Evolutionary conservation across 257 asterid genomes (phyloP).

Genomic region (Ilex aquifolium): DNA sequence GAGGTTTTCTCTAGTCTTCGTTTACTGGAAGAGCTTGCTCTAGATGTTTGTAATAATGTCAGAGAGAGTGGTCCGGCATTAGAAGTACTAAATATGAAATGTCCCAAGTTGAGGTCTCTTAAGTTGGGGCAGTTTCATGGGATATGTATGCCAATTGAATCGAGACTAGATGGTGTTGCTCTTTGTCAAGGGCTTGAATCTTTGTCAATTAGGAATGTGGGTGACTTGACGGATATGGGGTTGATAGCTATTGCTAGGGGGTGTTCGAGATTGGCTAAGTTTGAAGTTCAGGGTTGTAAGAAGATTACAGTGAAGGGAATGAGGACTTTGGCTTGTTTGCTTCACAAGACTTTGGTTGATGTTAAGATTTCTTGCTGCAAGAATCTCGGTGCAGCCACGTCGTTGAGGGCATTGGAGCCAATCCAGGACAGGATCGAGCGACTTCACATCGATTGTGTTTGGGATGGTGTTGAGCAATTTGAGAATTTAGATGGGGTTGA

Average conservation of each 20-base stretch:
- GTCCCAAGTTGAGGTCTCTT: slow-evolving; percentile 62
- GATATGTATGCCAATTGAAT: slow-evolving; percentile 60
- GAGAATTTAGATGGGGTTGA: slow-evolving; percentile 32
- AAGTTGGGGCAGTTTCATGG: slow-evolving; percentile 82
- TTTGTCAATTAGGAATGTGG: slow-evolving; percentile 61
- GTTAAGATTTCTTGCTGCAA: slow-evolving; percentile 82
- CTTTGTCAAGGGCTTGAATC: slow-evolving; percentile 62
- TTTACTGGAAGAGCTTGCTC: slow-evolving; percentile 54
- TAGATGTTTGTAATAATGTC: slow-evolving; percentile 68
- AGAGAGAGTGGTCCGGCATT: slow-evolving; percentile 73
- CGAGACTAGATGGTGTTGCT: slow-evolving; percentile 79
- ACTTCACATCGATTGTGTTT: slow-evolving; percentile 79
- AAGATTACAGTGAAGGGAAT: slow-evolving; percentile 61
- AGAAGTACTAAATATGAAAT: slow-evolving; percentile 60
- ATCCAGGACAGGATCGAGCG: slow-evolving; percentile 58
- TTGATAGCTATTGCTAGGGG: slow-evolving; percentile 89
- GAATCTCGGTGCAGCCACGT: slow-evolving; percentile 54
- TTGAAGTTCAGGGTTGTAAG: slow-evolving; percentile 78
- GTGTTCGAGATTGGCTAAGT: slow-evolving; percentile 56
- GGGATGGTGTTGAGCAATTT: slow-evolving; percentile 41
- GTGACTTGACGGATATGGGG: slow-evolving; percentile 82
- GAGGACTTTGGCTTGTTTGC: slow-evolving; percentile 70
- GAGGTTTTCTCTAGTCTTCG: slow-evolving; percentile 84
- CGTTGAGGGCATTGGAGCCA: slow-evolving; percentile 75
- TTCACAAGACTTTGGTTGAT: slow-evolving; percentile 51